Evolutionary conservation across 2,329 filamentous ascomycete species (phyloP).

Genomic region (Curvularia spicifera): DNA sequence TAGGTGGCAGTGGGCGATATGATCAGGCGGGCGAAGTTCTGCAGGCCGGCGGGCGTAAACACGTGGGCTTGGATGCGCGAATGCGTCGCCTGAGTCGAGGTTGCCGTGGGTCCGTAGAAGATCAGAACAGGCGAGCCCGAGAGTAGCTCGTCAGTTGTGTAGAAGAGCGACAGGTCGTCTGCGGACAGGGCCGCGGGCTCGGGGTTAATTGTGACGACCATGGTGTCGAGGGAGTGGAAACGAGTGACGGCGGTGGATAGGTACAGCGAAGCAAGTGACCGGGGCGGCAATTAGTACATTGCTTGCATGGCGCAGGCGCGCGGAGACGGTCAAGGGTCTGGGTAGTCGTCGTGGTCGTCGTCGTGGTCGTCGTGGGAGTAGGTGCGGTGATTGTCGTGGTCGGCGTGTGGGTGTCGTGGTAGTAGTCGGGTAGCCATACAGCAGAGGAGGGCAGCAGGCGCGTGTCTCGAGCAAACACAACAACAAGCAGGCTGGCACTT

Average conservation of each 20-base stretch:
- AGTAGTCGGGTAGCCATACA: constrained; percentile 13
- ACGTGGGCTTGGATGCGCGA: constrained; percentile 95
- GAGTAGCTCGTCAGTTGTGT: constrained; percentile 83
- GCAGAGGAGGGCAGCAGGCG: constrained; percentile 12
- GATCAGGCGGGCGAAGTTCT: constrained; percentile 88
- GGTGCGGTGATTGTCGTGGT: constrained; percentile 9
- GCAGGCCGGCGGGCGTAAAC: constrained; percentile 85
- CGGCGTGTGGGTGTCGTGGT: constrained; percentile 9
- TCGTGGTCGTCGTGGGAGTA: constrained; percentile 7
- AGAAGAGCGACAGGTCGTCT: constrained; percentile 85
- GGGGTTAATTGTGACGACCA: constrained; percentile 78
- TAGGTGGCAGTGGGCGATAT: constrained; percentile 91
- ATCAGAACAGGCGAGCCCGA: constrained; percentile 82
- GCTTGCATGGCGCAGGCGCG: constrained; percentile 32
- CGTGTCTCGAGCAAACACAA: constrained; percentile 12
- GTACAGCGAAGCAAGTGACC: constrained; percentile 13
- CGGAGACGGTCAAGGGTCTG: constrained; percentile 17
- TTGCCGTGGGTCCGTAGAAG: constrained; percentile 91
- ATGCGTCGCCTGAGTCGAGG: constrained; percentile 84
- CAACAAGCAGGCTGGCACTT: constrained; percentile 5
- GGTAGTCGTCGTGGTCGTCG: constrained; percentile 9
- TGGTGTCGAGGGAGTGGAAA: constrained; percentile 55
- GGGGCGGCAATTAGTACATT: constrained; percentile 16
- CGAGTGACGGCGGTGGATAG: constrained; percentile 36
- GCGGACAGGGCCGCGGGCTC: constrained; percentile 77